Evolutionary conservation across 1,284 basidiomycete species (phyloP), one percentile per base, ranked within the genome.

Genomic region (Rhodotorula sp.): DNA sequence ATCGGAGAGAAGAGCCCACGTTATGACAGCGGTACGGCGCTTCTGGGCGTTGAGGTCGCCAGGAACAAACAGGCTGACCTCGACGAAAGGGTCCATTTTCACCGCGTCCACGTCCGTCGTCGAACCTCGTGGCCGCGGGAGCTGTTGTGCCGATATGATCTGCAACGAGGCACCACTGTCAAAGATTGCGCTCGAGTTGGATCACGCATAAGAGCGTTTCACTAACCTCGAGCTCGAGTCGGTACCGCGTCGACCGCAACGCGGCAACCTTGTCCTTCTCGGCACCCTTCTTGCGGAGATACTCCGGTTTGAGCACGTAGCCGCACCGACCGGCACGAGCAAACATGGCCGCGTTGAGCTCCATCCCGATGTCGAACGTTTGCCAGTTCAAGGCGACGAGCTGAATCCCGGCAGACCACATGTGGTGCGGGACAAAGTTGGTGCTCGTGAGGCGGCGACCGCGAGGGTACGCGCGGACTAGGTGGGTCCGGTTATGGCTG

Each of bases 321-420:
- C 97, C 96, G 18, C 87, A 86, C 23, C 88, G 86, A 6, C 90
- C 91, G 76, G 95, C 94, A 12, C 91, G 86, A 76, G 89, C 87
- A 81, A 99, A 99, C 91, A 99, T 92, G 15, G 94, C 91, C 77
- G 91, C 89, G 79, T 97, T 98, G 80, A 97, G 90, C 84, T 91
- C 90, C 79, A 91, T 91, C 14, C 91, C 92, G 64, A 91, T 79
- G 81, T 96, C 92, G 77, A 90, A 90, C 0, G 94, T 99, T 82
- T 99, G 97, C 92, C 94, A 98, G 81, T 99, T 99, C 72, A 99
- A 86, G 10, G 97, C 93, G 0, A 97, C 94, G n/a, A 99, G 82
- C 82, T 99, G 96, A 23, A 89, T 89, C 0, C 96, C 96, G 0
- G 89, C 88, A 0, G 88, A 87, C 96, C 96, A 99, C 81, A 89